Evolutionary conservation across 2,329 filamentous ascomycete species (phyloP).

Genomic region (Talaromyces rugulosus): DNA sequence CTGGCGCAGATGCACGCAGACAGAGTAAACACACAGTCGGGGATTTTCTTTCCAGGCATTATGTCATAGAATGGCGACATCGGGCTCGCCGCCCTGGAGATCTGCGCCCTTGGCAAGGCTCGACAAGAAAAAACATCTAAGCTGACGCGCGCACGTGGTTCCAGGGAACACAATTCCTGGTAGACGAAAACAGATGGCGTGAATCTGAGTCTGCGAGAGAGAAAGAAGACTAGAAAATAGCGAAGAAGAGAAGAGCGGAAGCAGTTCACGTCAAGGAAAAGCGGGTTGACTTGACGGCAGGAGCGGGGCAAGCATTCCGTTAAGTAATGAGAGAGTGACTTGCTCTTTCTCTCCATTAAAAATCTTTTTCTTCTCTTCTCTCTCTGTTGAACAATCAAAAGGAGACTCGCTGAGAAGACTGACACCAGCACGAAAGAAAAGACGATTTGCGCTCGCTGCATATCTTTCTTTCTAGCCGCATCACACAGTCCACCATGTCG

Average conservation of each 20-base stretch:
- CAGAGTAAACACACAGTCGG: neutral
- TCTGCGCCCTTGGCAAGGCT: neutral
- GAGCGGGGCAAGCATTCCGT: neutral
- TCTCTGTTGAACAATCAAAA: neutral
- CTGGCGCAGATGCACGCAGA: too few species aligned
- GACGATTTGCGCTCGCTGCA: neutral
- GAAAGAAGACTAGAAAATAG: neutral
- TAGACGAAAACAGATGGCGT: too few species aligned
- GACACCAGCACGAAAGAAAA: neutral
- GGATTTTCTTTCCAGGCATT: neutral
- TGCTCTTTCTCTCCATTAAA: neutral
- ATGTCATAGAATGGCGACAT: neutral
- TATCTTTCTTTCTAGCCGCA: conserved; percentile 1
- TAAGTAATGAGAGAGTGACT: neutral
- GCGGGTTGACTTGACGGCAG: neutral
- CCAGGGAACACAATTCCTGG: neutral
- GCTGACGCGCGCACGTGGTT: neutral
- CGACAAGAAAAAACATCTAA: neutral
- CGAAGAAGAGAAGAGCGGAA: neutral
- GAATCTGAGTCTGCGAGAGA: neutral
- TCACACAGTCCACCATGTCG: conserved; percentile 17
- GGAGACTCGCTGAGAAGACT: neutral
- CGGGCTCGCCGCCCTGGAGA: neutral
- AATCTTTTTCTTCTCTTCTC: neutral
- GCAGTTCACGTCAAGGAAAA: neutral